Percentiles rank a stretch among this genome's conserved stretches.
These are phyloP conservation scores for Oemleria cerasiformis DNA, from an alignment of 306 rosid genomes.

Conservation along the genomic window DNA sequence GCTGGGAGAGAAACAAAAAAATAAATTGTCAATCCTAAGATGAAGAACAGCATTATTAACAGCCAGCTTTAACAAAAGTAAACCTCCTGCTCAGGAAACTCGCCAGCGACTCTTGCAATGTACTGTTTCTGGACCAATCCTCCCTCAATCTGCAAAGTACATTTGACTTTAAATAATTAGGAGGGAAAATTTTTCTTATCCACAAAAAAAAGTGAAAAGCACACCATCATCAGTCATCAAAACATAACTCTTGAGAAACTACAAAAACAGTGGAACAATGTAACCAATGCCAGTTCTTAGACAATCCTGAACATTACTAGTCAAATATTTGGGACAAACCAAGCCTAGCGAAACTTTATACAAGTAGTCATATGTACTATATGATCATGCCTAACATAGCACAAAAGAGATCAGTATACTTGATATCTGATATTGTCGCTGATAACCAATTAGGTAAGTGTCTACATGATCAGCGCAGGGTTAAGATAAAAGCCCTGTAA, in stretches of 20 bases:
- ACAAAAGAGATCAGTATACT: neutral
- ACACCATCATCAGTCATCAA: neutral
- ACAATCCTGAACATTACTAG: constrained; percentile 1
- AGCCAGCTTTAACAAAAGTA: constrained; percentile 28
- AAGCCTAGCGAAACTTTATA: neutral
- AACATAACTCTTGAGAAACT: neutral
- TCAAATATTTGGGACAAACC: neutral
- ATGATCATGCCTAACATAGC: neutral
- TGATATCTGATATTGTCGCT: neutral
- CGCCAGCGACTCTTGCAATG: constrained; percentile 74
- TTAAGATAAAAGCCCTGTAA: neutral
- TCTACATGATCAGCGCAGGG: neutral
- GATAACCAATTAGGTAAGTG: neutral
- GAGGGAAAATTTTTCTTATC: neutral
- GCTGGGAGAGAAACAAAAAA: constrained; percentile 42
- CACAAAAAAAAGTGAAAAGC: neutral
- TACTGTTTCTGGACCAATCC: constrained; percentile 76
- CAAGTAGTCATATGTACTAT: neutral
- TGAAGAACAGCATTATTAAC: neutral
- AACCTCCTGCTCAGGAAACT: constrained; percentile 72
- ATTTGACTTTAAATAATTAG: neutral
- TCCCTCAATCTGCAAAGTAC: constrained; percentile 71
- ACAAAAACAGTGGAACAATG: neutral
- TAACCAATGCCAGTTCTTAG: neutral
- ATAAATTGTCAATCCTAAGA: constrained; percentile 11